Evolutionary conservation across 176 grass and related monocot species (phyloP), one percentile per base, ranked within the genome.

Genomic region (Pontederia paniculata): DNA sequence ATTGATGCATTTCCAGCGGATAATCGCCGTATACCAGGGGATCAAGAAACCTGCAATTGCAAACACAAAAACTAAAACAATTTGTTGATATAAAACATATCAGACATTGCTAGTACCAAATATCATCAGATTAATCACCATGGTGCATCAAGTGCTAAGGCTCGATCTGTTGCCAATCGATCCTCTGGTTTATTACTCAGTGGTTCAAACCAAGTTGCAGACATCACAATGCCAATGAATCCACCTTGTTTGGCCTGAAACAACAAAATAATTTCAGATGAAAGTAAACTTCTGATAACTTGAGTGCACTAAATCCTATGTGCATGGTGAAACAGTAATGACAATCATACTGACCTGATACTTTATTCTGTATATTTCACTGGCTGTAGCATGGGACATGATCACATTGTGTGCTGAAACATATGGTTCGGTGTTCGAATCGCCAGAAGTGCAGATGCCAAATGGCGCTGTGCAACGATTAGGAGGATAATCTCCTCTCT

Each of bases 381-480:
- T 76, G 23, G 69, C 52, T 21, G 61, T 82, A 54, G 73, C 89
- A 70, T 89, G 84, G 12, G 89, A 79, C 43, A 95, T 43, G 63
- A 95, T 80, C 17, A 85, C 77, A 63, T 89, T 89, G 58, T 95
- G 84, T 17, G 58, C 84, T 21, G 46, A 78, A 70, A 73, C 45
- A 73, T 95, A 89, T 54, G 84, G 89, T 53, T 95, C 85, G 2
- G 50, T 54, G 42, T 70, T 68, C 42, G 89, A 95, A 70, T 89
- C 78, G 28, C 78, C 84, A 21, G 47, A 66, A 48, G 44, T 3
- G 13, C 89, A 89, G 42, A 73, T 73, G 6, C 81, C 85, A 67
- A 55, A 89, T 9, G 78, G 76, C 42, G 52, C 9, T 17, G 85
- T 86, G 68, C 82, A 89, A 21, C 11, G 73, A 41, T 13, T 48